Conservation (phyloP, 495 filamentous ascomycete genomes). For the Penicillium nucicola region DNA sequence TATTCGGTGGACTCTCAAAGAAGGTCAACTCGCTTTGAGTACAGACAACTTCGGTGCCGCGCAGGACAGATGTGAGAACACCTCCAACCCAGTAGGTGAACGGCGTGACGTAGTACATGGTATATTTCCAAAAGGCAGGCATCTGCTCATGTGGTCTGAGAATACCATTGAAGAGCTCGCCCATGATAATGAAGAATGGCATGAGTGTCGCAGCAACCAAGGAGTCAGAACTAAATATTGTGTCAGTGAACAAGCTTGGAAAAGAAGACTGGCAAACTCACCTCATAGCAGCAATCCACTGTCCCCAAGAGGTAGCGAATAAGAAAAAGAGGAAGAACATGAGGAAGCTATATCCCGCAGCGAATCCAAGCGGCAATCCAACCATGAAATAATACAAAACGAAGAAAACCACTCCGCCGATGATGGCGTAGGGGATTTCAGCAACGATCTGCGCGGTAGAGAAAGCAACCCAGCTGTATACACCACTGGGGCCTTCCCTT, state of each 20-base stretch:
- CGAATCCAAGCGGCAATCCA: slow-evolving; percentile 53
- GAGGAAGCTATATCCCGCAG: slow-evolving; percentile 77
- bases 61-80: slow-evolving; percentile 69
- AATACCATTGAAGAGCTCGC: slow-evolving; percentile 70
- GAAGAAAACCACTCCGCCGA: slow-evolving; percentile 70
- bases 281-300: slow-evolving; percentile 66
- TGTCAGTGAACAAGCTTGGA: slow-evolving; percentile 12
- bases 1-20: slow-evolving; percentile 58
- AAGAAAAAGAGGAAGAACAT: slow-evolving; percentile 77
- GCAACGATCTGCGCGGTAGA: slow-evolving; percentile 66
- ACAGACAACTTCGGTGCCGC: slow-evolving; percentile 59
- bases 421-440: slow-evolving; percentile 71
- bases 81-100: slow-evolving; percentile 83
- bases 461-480: slow-evolving; percentile 71
- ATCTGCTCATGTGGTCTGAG: slow-evolving; percentile 75
- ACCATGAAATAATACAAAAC: slow-evolving; percentile 72
- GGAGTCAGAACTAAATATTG: slow-evolving; percentile 55
- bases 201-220: slow-evolving; percentile 72
- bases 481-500: slow-evolving; percentile 71
- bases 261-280: slow-evolving; percentile 6
- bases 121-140: slow-evolving; percentile 75
- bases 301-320: slow-evolving; percentile 71
- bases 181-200: slow-evolving; percentile 61
- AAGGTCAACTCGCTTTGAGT: slow-evolving; percentile 53
- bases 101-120: slow-evolving; percentile 77